Conservation (phyloP, 805 yeast species). For the Wickerhamomyces tratensis region DNA sequence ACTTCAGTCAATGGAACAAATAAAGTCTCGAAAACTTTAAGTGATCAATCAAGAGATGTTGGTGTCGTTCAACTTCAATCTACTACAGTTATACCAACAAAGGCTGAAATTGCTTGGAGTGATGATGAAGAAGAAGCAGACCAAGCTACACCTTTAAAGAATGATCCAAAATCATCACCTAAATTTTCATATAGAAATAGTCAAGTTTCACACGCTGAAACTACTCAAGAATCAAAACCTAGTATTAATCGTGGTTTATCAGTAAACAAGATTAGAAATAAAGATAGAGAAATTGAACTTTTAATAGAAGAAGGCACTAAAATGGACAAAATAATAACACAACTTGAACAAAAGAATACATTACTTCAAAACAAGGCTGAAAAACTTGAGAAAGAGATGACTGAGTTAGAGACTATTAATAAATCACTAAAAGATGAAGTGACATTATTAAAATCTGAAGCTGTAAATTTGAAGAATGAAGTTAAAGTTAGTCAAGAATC, state of each 20-base stretch:
- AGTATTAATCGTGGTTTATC: conserved; percentile 14
- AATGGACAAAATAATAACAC: conserved; percentile 35
- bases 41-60: conserved; percentile 3
- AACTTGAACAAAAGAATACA: conserved; percentile 22
- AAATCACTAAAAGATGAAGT: conserved; percentile 5
- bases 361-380: conserved; percentile 17
- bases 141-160: too few species aligned
- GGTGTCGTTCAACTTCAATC: conserved; percentile 38
- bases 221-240: background rate
- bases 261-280: conserved; percentile 16
- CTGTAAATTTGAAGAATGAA: conserved; percentile 3
- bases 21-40: background rate
- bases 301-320: conserved; percentile 37
- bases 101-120: conserved; percentile 81
- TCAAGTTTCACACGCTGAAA: too few species aligned
- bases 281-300: conserved; percentile 34
- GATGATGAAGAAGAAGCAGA: conserved; percentile 62
- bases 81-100: conserved; percentile 72
- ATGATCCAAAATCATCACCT: too few species aligned
- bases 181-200: too few species aligned
- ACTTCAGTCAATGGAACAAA: too few species aligned
- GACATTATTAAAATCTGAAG: background rate
- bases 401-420: conserved; percentile 12
- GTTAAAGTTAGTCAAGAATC: conserved; percentile 1
- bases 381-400: conserved; percentile 14